Evolutionary conservation across 257 asterid genomes (phyloP), one percentile per base, ranked within the genome.

Genomic region (Hygrophila difformis): DNA sequence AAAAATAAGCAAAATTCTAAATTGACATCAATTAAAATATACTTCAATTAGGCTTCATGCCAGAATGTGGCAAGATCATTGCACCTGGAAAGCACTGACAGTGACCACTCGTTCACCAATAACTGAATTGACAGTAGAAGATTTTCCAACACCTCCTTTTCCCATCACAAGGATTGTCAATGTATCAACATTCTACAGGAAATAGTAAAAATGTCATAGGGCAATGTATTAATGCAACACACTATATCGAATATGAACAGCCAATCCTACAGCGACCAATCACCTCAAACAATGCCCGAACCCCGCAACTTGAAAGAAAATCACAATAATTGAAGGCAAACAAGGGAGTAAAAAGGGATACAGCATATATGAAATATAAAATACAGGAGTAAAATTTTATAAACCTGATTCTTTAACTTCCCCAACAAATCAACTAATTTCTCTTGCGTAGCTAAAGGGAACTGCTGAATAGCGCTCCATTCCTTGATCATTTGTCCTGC

Each of bases 101-200:
- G 95, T 61, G 44, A 83, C 97, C 48, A 74, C 93, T 71, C 95
- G 79, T 57, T 91, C 99, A 22, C 95, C 95, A 4, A 91, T 56
- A 35, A 91, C 73, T 15, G 99, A 91, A 59, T 91, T 91, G 59
- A 91, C 76, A 4, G 89, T 77, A 31, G 99, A 91, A 29, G 99
- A 91, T 71, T 91, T 91, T 40, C 99, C 99, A 51, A 91, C 97
- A 43, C 99, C 99, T 0, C 97, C 87, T 77, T 91, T 91, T 53
- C 99, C 99, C 95, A 86, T 80, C 50, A 91, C 93, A 47, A 91
- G 85, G 60, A 91, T 65, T 8, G 97, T 91, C 74, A 91, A 47
- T 11, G 93, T 74, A 67, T 53, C 64, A 33, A 87, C 94, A 48
- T 83, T 66, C 99, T 91, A 65, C 65, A 64, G 12, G 46, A 44